Evolutionary conservation across 2,329 filamentous ascomycete genomes (phyloP).

Genomic region (Ilyonectria sp.): DNA sequence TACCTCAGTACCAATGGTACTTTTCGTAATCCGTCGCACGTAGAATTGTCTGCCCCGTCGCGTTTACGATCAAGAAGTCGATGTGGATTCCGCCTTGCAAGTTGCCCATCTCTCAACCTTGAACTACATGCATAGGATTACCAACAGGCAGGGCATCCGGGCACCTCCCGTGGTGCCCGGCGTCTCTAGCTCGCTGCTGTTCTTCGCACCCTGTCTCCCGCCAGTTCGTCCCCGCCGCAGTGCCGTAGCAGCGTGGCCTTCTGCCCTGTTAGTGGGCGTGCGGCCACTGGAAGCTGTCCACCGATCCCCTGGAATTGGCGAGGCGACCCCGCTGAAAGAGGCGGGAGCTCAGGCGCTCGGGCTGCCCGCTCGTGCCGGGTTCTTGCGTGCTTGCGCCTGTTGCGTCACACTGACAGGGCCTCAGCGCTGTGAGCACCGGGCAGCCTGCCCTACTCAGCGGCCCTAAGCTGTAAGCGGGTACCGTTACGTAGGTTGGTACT

Average conservation of each 20-base stretch:
- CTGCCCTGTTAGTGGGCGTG: background rate
- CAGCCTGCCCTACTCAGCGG: constrained; percentile 22
- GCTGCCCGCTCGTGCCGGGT: constrained; percentile 27
- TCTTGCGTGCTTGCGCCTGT: constrained; percentile 8
- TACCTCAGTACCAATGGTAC: constrained; percentile 21
- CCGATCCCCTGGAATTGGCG: constrained; percentile 4
- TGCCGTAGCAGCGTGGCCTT: constrained; percentile 2
- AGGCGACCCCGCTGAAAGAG: constrained; percentile 14
- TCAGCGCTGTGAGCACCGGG: background rate
- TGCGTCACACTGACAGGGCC: constrained; percentile 27
- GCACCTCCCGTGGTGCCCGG: background rate
- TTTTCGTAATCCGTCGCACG: background rate
- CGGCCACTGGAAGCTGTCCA: background rate
- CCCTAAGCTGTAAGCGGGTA: constrained; percentile 18
- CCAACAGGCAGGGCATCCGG: background rate
- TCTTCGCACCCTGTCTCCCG: background rate
- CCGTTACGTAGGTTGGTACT: constrained; percentile 29
- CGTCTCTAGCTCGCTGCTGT: background rate
- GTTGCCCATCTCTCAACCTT: constrained; percentile 2
- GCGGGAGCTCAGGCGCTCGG: constrained; percentile 24
- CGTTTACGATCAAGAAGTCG: background rate
- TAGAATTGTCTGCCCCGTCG: background rate
- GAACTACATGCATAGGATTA: background rate
- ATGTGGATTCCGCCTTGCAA: constrained; percentile 6
- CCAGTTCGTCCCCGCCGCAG: constrained; percentile 1